Conservation (phyloP, 176 grass and related monocot species). For the Echinochloa phyllopogon region DNA sequence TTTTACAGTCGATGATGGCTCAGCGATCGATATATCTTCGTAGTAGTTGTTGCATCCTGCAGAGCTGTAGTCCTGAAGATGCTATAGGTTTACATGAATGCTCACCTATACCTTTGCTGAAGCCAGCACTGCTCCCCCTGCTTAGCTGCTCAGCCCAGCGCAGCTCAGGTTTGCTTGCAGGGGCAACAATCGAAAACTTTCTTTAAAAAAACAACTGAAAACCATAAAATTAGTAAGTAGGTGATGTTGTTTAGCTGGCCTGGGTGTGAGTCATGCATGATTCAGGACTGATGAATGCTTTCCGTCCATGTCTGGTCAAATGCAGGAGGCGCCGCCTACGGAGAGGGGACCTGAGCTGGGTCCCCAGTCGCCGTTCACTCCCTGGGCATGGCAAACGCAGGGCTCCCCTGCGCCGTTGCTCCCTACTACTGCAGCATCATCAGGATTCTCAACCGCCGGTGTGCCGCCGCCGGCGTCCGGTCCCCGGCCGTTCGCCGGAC, state of each 20-base stretch:
- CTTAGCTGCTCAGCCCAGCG: neutral
- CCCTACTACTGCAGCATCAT: slow-evolving; percentile 92
- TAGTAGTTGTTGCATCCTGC: slow-evolving; percentile 26
- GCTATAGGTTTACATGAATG: slow-evolving; percentile 27
- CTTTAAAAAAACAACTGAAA: neutral
- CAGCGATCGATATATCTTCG: slow-evolving; percentile 2
- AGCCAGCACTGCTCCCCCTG: neutral
- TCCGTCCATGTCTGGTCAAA: neutral
- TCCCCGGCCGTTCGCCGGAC: neutral
- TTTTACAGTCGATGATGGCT: slow-evolving; percentile 12
- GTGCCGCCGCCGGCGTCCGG: neutral
- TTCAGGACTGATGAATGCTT: neutral
- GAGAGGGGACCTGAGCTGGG: slow-evolving; percentile 46
- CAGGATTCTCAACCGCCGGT: slow-evolving; percentile 77
- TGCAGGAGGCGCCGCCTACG: slow-evolving; percentile 60
- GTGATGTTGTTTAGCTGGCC: neutral
- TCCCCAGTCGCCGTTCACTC: slow-evolving; percentile 30
- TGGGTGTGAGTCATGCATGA: neutral
- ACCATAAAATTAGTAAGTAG: neutral
- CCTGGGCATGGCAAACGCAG: slow-evolving; percentile 72
- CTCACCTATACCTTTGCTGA: slow-evolving; percentile 13
- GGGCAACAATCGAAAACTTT: neutral
- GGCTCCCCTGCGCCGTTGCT: slow-evolving; percentile 44
- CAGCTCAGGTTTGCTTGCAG: neutral
- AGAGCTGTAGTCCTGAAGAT: slow-evolving; percentile 38